A percentile compares a stretch with the other conserved stretches of the same genome.
Conservation (phyloP, 371 early-diverging fungal genomes). For the Mortierella sp. region DNA sequence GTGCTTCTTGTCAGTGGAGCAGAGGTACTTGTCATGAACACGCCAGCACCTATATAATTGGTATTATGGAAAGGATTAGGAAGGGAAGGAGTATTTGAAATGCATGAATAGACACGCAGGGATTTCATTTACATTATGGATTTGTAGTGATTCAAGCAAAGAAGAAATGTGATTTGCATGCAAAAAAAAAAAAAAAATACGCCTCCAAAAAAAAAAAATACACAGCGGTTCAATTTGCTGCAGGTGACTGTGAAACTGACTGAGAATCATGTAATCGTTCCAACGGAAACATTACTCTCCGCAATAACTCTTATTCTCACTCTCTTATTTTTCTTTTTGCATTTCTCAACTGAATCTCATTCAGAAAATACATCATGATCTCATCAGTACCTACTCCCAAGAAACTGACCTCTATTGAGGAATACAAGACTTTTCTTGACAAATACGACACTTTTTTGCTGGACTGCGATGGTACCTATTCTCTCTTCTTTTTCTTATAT, state of each 20-base stretch:
- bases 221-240: neutral
- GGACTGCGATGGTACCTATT: constrained; percentile 98
- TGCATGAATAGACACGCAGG: neutral
- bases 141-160: neutral
- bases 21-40: constrained; percentile 55
- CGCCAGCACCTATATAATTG: constrained; percentile 45
- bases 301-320: neutral
- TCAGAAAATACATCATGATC: constrained; percentile 6
- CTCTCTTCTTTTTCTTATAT: neutral
- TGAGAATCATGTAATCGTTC: too few species aligned
- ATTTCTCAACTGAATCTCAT: neutral
- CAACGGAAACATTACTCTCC: neutral
- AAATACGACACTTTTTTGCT: constrained; percentile 92
- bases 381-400: constrained; percentile 22
- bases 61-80: neutral
- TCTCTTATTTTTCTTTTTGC: neutral
- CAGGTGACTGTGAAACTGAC: neutral
- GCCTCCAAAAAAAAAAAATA: constrained; percentile 3
- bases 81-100: neutral
- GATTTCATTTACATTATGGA: neutral
- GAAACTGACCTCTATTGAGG: constrained; percentile 49
- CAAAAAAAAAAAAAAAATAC: neutral
- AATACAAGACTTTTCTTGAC: constrained; percentile 68
- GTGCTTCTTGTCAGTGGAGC: constrained; percentile 46
- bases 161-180: neutral